Evolutionary conservation across 148 eudicot genomes (phyloP).

Genomic region (Nyssa sinensis): DNA sequence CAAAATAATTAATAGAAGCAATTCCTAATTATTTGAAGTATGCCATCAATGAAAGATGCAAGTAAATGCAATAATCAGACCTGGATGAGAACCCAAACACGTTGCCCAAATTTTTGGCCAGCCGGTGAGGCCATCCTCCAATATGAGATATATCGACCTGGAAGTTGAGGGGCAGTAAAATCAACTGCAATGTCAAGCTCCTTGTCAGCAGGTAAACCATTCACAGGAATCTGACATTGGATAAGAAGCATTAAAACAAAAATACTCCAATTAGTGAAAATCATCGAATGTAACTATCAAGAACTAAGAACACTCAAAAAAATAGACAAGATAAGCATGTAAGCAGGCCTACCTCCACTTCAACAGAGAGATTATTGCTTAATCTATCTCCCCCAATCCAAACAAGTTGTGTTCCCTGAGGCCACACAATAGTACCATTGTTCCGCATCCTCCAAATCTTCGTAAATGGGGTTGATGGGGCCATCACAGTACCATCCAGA

Average conservation of each 20-base stretch:
- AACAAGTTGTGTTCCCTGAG: constrained; percentile 42
- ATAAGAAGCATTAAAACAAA: neutral
- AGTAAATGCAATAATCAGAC: constrained; percentile 28
- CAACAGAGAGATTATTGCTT: constrained; percentile 30
- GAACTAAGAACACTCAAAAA: neutral
- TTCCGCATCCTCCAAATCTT: constrained; percentile 81
- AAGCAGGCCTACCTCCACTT: constrained; percentile 37
- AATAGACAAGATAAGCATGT: neutral
- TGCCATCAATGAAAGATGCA: neutral
- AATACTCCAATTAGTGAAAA: neutral
- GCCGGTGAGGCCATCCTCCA: constrained; percentile 74
- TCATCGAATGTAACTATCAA: neutral
- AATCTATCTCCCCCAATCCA: constrained; percentile 70
- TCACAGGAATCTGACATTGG: constrained; percentile 38
- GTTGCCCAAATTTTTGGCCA: constrained; percentile 74
- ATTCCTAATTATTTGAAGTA: neutral
- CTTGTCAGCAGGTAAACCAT: constrained; percentile 37
- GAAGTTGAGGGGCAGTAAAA: constrained; percentile 62
- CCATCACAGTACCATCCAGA: constrained; percentile 62
- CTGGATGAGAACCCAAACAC: constrained; percentile 69
- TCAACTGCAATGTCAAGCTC: constrained; percentile 64
- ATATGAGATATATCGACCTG: constrained; percentile 61
- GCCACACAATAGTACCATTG: constrained; percentile 57
- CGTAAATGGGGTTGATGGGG: constrained; percentile 66
- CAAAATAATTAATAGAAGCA: neutral